Percentiles rank a stretch among this genome's conserved stretches.
Conservation (phyloP, 306 rosid genomes). For the Rosa multiflora region DNA sequence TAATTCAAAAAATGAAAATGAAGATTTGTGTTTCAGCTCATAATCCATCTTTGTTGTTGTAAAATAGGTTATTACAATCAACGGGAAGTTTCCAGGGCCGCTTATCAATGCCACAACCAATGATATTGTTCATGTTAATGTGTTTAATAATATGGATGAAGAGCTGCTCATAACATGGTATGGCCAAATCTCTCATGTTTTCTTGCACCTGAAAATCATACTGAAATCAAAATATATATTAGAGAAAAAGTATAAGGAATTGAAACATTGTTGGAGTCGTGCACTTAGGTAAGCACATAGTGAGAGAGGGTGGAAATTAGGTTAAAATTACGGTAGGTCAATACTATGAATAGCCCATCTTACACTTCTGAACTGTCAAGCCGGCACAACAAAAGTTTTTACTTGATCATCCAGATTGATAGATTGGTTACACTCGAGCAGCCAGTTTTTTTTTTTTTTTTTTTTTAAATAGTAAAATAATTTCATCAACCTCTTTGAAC, state of each 20-base stretch:
- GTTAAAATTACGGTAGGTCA: too few relatives aligned
- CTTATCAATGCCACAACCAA: slow-evolving; percentile 64
- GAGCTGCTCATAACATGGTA: slow-evolving; percentile 70
- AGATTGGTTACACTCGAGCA: too few relatives aligned
- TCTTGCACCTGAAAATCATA: not conserved
- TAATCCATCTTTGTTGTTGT: not conserved
- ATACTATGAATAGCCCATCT: too few relatives aligned
- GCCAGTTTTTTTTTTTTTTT: too few relatives aligned
- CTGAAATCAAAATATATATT: not conserved
- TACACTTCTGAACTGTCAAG: too few relatives aligned
- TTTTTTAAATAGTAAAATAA: too few relatives aligned
- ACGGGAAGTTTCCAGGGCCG: slow-evolving; percentile 76
- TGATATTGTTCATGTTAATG: slow-evolving; percentile 50
- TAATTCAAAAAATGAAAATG: not conserved
- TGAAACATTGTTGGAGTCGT: not conserved
- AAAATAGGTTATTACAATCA: slow-evolving; percentile 57
- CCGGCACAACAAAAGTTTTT: too few relatives aligned
- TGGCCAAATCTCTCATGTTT: not conserved
- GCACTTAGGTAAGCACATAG: not conserved
- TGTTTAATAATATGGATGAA: slow-evolving; percentile 51
- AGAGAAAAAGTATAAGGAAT: not conserved
- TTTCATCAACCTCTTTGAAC: not conserved
- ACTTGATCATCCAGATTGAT: too few relatives aligned
- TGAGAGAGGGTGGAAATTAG: not conserved
- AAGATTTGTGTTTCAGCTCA: not conserved